Conservation (phyloP, 2,329 filamentous ascomycete species). For the Cryphonectria nitschkei region DNA sequence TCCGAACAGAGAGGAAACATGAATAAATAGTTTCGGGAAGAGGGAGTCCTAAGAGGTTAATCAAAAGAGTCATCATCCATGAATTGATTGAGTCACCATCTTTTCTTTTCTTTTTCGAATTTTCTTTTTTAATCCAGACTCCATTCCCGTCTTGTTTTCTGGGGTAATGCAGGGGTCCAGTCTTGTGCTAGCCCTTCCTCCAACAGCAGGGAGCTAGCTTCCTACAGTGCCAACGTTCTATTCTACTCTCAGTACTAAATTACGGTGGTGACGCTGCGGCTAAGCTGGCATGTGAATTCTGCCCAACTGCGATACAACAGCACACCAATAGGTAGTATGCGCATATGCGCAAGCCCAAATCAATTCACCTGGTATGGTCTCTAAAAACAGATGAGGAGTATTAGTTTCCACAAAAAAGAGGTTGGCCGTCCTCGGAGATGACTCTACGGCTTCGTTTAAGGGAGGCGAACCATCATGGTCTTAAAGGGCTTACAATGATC, state of each 20-base stretch:
- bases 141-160: conserved; percentile 15
- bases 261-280: background rate
- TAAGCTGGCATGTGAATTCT: background rate
- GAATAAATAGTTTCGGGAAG: background rate
- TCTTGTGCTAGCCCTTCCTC: background rate
- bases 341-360: background rate
- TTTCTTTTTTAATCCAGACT: background rate
- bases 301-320: background rate
- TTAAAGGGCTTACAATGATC: background rate
- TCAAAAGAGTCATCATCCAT: background rate
- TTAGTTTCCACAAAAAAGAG: background rate
- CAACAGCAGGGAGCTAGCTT: background rate
- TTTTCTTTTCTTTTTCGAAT: background rate
- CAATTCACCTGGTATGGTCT: background rate
- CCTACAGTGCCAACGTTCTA: background rate
- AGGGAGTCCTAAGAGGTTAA: background rate
- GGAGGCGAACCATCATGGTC: too few relatives aligned
- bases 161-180: conserved; percentile 18
- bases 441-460: background rate
- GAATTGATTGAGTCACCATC: background rate
- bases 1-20: background rate
- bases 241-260: background rate
- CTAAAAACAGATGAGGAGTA: background rate
- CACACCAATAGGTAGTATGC: background rate
- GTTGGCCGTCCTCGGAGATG: background rate